Evolutionary conservation across 2,329 filamentous ascomycete genomes (phyloP), one percentile per base, ranked within the genome.

Genomic region (Exophiala sp.): DNA sequence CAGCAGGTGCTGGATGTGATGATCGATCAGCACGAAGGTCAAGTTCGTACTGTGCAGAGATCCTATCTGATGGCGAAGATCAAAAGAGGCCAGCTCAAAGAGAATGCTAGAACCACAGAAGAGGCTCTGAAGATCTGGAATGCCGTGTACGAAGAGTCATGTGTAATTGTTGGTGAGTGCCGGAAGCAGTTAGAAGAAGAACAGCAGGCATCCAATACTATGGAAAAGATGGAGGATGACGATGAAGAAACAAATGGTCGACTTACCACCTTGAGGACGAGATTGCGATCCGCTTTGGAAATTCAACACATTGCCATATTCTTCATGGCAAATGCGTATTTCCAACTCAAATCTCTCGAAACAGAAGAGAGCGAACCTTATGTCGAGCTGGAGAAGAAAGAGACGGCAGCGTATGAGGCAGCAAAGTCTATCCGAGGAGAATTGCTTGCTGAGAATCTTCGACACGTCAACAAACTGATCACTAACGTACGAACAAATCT

Each of bases 1-100:
- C 82, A 85, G 14, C 89, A 97, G 69, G 92, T 97, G 1, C 75
- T 99, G 9, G 86, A 90, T 60, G 84, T 86, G 3, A 96, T 99
- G 92, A 86, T 96, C 54, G 90, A 96, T 51, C 85, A 92, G 65
- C 91, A 87, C 40, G 88, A 92, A 53, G 75, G 75, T 5, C 68
- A 72, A 1, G 80, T 92, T 52, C 81, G 85, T 47, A 71, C 78
- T 0, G 85, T 92, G 54, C 86, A 94, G 65, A 82, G 90, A 48
- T 73, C 77, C 2, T 77, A 86, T 44, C 75, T 95, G 5, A 67
- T 81, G 2, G 77, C 77, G 33, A 83, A 82, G 57, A 73, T 96
- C 41, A 80, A 79, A 12, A 78, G 83, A 50, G 92, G 89, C 0
- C 91, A 96, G 62, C 72, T 96, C 3, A 77, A 88, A 36, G 91